Percentiles rank a stretch among this genome's conserved stretches.
Evolutionary conservation across 2,329 filamentous ascomycete species (phyloP).

Genomic region (Aspergillus pseudoglaucus): DNA sequence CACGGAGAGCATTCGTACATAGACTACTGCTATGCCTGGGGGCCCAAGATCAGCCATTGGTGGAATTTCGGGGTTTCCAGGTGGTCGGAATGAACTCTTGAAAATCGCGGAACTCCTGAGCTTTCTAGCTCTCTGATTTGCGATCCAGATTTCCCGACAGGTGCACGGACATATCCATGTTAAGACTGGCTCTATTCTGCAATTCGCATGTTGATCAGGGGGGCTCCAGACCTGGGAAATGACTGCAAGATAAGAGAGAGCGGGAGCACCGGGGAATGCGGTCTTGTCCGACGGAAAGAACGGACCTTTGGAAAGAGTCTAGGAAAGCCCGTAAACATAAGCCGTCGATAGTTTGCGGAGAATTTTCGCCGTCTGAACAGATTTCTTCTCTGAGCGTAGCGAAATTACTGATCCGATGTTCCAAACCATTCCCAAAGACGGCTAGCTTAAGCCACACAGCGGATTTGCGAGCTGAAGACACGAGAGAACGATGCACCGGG

Average conservation of each 20-base stretch:
- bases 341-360: not conserved
- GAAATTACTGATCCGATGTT: not conserved
- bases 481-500: no score
- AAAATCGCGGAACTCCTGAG: not conserved
- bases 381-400: no score
- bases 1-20: no score
- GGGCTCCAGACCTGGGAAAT: not conserved
- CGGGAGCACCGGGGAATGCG: not conserved
- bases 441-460: not conserved
- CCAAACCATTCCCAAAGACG: not conserved
- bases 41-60: not conserved
- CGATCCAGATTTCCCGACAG: not conserved
- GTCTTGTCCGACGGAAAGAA: not conserved
- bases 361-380: no score
- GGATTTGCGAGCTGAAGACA: not conserved
- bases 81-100: not conserved
- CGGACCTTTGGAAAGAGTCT: not conserved
- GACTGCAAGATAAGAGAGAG: not conserved
- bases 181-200: not conserved
- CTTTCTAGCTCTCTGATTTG: not conserved
- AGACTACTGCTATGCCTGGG: no score
- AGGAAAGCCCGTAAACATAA: not conserved
- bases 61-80: not conserved
- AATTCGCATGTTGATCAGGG: constrained; percentile 1
- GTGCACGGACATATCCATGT: not conserved